Percentiles rank a stretch among this genome's conserved stretches.
Evolutionary conservation across 2,329 filamentous ascomycete species (phyloP).

Genomic region (Ophiocordyceps robertsii): DNA sequence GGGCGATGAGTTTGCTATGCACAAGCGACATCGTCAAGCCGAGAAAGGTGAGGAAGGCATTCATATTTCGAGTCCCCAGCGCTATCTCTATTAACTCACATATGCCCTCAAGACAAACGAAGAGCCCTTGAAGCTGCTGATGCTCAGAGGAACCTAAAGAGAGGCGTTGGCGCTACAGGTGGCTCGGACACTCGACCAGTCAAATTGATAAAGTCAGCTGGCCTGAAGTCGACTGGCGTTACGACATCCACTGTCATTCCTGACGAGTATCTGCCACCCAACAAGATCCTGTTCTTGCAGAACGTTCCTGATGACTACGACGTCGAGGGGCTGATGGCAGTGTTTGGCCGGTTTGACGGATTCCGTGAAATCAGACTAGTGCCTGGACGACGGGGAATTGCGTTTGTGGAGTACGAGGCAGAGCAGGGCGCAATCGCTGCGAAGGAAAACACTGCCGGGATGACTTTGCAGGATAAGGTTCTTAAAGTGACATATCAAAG

Average conservation of each 20-base stretch:
- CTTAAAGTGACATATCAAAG: slow-evolving; percentile 97
- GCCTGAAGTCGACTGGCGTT: slow-evolving; percentile 63
- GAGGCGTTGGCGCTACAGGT: slow-evolving; percentile 31
- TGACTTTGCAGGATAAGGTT: slow-evolving; percentile 60
- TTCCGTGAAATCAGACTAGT: slow-evolving; percentile 89
- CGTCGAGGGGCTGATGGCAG: slow-evolving; percentile 61
- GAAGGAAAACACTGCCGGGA: slow-evolving; percentile 84
- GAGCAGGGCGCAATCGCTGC: slow-evolving; percentile 83
- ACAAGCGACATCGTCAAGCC: slow-evolving; percentile 71
- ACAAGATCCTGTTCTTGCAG: slow-evolving; percentile 92
- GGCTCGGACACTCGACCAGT: slow-evolving; percentile 41
- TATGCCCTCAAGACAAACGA: slow-evolving; percentile 44
- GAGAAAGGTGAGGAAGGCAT: slow-evolving; percentile 62
- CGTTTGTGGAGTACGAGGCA: slow-evolving; percentile 91
- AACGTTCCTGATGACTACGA: slow-evolving; percentile 81
- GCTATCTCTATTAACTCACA: background rate
- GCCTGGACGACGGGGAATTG: slow-evolving; percentile 74
- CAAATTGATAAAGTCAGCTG: slow-evolving; percentile 47
- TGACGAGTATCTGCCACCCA: slow-evolving; percentile 96
- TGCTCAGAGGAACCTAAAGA: slow-evolving; percentile 64
- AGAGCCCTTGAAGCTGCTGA: slow-evolving; percentile 72
- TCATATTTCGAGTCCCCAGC: background rate
- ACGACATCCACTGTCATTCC: slow-evolving; percentile 62
- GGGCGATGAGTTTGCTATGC: slow-evolving; percentile 70
- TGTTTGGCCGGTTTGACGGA: slow-evolving; percentile 84